These are phyloP conservation scores for Isochrysis galbana DNA, from an alignment of 78 protist genomes.

Conservation along the genomic window DNA sequence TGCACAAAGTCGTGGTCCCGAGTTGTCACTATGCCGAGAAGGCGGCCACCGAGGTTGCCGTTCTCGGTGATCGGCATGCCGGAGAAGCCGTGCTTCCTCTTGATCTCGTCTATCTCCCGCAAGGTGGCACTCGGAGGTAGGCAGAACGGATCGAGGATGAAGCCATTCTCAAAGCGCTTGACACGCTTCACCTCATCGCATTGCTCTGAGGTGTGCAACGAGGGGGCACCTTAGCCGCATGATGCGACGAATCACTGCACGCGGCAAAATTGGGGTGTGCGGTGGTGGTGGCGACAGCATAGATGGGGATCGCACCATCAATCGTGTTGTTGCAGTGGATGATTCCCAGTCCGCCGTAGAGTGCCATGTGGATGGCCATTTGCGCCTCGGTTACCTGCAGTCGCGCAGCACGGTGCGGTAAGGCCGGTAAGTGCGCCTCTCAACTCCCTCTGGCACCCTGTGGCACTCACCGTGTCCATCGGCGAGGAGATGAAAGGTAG, in stretches of 20 bases:
- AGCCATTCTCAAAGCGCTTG: slow-evolving; percentile 79
- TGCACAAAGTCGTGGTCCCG: slow-evolving; percentile 84
- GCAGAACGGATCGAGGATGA: slow-evolving; percentile 79
- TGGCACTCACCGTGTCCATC: slow-evolving; percentile 97
- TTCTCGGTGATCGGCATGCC: slow-evolving; percentile 87
- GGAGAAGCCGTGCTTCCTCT: slow-evolving; percentile 67
- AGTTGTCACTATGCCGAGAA: slow-evolving; percentile 86
- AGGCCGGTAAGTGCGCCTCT: too few species aligned
- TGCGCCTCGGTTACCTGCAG: not conserved
- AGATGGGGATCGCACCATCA: slow-evolving; percentile 55
- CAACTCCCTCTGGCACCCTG: too few species aligned
- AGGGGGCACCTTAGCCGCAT: not conserved
- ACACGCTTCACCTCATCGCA: slow-evolving; percentile 11
- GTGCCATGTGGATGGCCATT: slow-evolving; percentile 94
- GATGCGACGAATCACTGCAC: too few species aligned
- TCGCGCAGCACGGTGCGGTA: too few species aligned
- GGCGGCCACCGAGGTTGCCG: slow-evolving; percentile 64
- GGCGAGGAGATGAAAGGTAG: slow-evolving; percentile 74
- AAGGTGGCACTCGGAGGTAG: slow-evolving; percentile 68
- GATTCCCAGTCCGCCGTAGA: slow-evolving; percentile 91
- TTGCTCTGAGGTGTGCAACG: not conserved
- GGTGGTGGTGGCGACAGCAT: not conserved
- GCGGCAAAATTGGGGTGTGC: not conserved
- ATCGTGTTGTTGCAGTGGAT: slow-evolving; percentile 82
- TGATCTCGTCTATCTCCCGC: slow-evolving; percentile 21